phyloP scores from a whole-genome alignment of 164 flowering plant genomes.

The Tetracentron sinense region DNA sequence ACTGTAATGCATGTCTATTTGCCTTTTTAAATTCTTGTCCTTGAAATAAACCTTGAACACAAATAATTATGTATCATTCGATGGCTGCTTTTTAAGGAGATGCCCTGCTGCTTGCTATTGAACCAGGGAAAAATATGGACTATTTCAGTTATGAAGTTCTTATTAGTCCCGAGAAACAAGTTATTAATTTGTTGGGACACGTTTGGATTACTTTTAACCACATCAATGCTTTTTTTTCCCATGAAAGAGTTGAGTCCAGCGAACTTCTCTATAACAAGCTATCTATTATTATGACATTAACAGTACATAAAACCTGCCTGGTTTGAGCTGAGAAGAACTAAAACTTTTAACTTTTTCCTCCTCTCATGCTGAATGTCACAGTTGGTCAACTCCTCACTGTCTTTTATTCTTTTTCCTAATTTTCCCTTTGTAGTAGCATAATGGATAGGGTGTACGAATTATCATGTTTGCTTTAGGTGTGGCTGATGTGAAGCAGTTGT shows the following conservation, averaged over 20 bases:
- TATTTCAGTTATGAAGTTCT: not conserved
- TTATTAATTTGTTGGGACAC: not conserved
- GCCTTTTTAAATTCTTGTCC: not conserved
- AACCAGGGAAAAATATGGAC: not conserved
- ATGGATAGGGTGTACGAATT: not conserved
- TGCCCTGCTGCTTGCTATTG: not conserved
- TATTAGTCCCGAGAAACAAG: not conserved
- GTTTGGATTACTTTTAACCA: not conserved
- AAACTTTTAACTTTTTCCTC: too few relatives aligned
- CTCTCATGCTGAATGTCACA: too few relatives aligned
- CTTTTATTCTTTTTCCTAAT: too few relatives aligned
- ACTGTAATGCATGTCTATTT: not conserved
- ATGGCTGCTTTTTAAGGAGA: not conserved
- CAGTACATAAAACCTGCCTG: not conserved
- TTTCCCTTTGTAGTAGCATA: not conserved
- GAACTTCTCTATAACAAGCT: too few relatives aligned
- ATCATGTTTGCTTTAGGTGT: constrained; percentile 5
- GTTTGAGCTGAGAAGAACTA: not conserved
- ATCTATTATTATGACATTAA: too few relatives aligned
- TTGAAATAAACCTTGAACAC: not conserved
- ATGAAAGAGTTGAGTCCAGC: not conserved
- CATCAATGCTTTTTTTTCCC: not conserved
- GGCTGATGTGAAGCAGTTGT: constrained; percentile 2
- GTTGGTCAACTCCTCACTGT: too few relatives aligned
- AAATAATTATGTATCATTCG: not conserved